Evolutionary conservation across 2,329 filamentous ascomycete genomes (phyloP).

Genomic region (Ceratocystis smalleyi): DNA sequence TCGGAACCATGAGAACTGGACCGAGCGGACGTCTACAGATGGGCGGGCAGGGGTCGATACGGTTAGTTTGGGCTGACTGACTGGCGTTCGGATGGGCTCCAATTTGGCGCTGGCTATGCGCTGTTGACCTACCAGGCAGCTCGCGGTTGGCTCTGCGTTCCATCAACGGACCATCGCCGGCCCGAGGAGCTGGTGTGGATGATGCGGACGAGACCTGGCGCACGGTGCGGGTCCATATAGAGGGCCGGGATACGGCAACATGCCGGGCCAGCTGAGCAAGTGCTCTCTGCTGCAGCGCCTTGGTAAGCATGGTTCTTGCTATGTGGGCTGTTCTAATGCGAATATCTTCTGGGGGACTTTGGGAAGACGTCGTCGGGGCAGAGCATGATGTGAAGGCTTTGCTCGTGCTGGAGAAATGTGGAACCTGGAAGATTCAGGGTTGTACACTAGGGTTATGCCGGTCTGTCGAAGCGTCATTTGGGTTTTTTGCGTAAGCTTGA

Average conservation of each 20-base stretch:
- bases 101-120: neutral
- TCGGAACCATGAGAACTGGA: constrained; percentile 46
- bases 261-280: neutral
- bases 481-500: too few species aligned
- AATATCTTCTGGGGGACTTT: neutral
- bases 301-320: constrained; percentile 10
- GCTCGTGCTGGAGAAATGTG: neutral
- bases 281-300: constrained; percentile 12
- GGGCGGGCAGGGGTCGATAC: neutral
- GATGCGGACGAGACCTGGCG: constrained; percentile 26
- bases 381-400: neutral
- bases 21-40: constrained; percentile 27
- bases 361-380: neutral
- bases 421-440: neutral
- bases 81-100: neutral
- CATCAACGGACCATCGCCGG: constrained; percentile 48
- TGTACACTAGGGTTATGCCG: neutral
- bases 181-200: constrained; percentile 40
- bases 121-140: constrained; percentile 39
- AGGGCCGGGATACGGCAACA: neutral
- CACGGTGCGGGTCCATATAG: constrained; percentile 20
- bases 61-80: constrained; percentile 12
- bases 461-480: neutral
- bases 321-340: neutral
- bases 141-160: constrained; percentile 49